Base-by-base conservation (phyloP, 495 filamentous ascomycete genomes). In the Neurospora tetrasperma region DNA sequence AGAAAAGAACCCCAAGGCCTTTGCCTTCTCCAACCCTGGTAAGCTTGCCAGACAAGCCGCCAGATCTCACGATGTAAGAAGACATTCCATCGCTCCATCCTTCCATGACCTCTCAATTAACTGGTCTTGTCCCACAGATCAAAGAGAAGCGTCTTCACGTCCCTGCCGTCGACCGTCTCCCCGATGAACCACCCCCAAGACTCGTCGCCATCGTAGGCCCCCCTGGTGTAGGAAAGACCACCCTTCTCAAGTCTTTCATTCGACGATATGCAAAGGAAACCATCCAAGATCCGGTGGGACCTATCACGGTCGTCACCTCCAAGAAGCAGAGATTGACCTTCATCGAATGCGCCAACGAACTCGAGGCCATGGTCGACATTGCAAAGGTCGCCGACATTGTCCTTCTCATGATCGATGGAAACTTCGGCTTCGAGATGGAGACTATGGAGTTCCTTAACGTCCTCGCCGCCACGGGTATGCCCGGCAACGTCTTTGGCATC, bases 361-460 rank as follows among this genome's bases (percentile, higher is more conserved):
- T 99, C 69, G 94, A 95, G 41, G 91, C 90, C 71, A 97, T 96
- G 92, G 93, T 99, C 73, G 96, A 99, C 83, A 86, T 97, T 35
- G 90, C 95, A 42, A 99, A 99, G 81, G 91, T 99, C 40, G 95
- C 94, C 31, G 96, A 99, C 79, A 98, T 98, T 75, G 93, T 99
- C 4, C 84, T 99, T 38, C 84, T 99, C 40, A 93, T 99, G 93
- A 98, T 99, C 73, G 96, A 99, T 79, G 96, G 94, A 43, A 98
- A 98, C 83, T 99, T 90, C 79, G 96, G 96, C 3, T 99, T 98
- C 77, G 96, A 99, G 83, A 99, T 99, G 96, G 96, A 99, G 84
- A 99, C 96, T 2, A 98, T 99, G 96, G 96, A 99, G 81, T 99
- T 99, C 76, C 82, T 99, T 78, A 98, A 97, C 76, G 90, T 96